These are phyloP conservation scores for Phalaenopsis equestris DNA, from an alignment of 106 monocot genomes.

Conservation along the genomic window DNA sequence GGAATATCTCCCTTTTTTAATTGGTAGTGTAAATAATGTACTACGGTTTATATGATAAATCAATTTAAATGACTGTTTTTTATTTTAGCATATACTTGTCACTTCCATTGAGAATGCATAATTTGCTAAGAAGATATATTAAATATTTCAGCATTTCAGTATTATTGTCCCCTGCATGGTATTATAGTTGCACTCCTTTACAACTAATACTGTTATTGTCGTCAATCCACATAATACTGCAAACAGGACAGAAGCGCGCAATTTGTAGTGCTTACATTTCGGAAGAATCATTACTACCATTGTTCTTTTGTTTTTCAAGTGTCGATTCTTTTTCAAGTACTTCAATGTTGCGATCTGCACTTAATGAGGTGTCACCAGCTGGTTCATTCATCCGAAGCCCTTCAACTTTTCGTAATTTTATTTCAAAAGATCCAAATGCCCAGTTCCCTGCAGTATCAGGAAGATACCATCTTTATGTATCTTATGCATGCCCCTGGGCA, in stretches of 20 bases:
- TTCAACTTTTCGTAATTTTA: conserved; percentile 72
- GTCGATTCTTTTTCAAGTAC: background rate
- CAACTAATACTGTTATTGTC: background rate
- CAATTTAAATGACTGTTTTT: background rate
- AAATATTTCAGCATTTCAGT: background rate
- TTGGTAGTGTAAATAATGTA: too few relatives aligned
- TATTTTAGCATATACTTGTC: background rate
- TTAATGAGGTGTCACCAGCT: conserved; percentile 54
- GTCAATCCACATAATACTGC: background rate
- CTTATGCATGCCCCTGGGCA: conserved; percentile 92
- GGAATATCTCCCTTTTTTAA: background rate
- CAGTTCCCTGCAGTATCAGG: conserved; percentile 67
- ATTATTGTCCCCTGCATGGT: too few relatives aligned
- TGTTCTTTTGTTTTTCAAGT: background rate
- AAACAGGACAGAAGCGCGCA: background rate
- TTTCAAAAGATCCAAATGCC: conserved; percentile 49
- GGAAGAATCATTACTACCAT: background rate
- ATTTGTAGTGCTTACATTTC: background rate
- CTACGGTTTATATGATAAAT: background rate
- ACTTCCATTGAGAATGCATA: background rate
- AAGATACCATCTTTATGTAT: conserved; percentile 82
- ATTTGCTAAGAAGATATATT: background rate
- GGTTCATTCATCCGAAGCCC: conserved; percentile 74
- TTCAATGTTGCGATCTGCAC: conserved; percentile 63
- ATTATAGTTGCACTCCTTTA: background rate